A percentile compares a stretch with the other conserved stretches of the same genome.
These are phyloP conservation scores for Arachis monticola DNA, from an alignment of 331 rosid species.

Conservation along the genomic window DNA sequence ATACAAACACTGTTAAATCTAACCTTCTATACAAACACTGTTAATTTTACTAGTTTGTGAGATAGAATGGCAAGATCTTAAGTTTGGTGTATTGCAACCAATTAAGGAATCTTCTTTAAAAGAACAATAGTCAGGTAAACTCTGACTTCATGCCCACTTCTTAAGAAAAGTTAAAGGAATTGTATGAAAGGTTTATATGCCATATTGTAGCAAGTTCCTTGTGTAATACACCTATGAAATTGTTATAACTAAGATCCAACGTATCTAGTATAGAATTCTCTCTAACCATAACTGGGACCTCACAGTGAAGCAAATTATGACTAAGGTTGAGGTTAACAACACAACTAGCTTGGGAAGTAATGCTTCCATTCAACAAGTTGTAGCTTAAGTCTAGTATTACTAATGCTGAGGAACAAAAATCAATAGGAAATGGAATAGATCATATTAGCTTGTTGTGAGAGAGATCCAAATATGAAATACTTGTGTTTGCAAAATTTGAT, in stretches of 20 bases:
- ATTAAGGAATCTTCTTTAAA: background rate
- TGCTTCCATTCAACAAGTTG: background rate
- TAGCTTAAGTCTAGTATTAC: background rate
- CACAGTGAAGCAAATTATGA: background rate
- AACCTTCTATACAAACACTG: no score
- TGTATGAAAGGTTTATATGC: slow-evolving; percentile 26
- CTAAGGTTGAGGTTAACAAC: background rate
- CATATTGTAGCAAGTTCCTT: background rate
- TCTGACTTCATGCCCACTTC: background rate
- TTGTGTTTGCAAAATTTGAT: background rate
- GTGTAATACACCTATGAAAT: background rate
- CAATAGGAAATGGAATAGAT: background rate
- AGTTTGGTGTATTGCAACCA: background rate
- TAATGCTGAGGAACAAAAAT: background rate
- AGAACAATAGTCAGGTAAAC: background rate
- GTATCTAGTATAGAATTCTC: background rate
- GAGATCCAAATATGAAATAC: background rate
- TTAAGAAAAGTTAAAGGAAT: slow-evolving; percentile 15
- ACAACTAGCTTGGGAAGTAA: background rate
- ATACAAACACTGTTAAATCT: no score
- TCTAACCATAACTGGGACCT: background rate
- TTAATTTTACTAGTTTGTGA: background rate
- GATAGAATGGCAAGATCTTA: background rate
- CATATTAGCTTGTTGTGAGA: background rate
- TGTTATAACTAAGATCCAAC: slow-evolving; percentile 21